phyloP scores from a whole-genome alignment of 2,329 filamentous ascomycete species.

The Fusarium setosum region DNA sequence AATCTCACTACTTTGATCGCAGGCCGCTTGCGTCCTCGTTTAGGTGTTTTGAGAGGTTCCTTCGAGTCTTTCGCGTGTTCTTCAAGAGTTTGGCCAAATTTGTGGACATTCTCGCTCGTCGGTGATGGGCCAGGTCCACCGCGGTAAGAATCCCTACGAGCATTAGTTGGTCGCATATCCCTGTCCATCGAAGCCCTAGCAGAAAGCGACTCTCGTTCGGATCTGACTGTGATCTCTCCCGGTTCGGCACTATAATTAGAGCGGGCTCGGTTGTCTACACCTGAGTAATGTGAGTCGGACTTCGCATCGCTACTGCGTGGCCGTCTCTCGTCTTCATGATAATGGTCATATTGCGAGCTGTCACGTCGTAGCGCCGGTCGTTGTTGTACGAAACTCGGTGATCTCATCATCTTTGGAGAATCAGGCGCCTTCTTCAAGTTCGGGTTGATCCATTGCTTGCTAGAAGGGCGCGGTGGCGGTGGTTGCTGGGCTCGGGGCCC shows the following conservation, averaged over 20 bases:
- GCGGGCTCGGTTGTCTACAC: conserved; percentile 50
- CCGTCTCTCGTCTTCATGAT: conserved; percentile 55
- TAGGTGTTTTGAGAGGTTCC: conserved; percentile 23
- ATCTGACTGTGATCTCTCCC: conserved; percentile 57
- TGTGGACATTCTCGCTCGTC: conserved; percentile 34
- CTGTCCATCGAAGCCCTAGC: conserved; percentile 41
- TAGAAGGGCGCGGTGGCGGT: conserved; percentile 59
- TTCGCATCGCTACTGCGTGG: conserved; percentile 67
- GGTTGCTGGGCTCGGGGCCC: conserved; percentile 65
- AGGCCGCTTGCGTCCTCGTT: conserved; percentile 43
- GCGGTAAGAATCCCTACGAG: conserved; percentile 31
- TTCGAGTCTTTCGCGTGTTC: conserved; percentile 21
- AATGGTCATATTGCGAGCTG: conserved; percentile 50
- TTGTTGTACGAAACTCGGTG: conserved; percentile 60
- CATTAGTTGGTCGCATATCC: conserved; percentile 28
- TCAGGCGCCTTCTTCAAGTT: conserved; percentile 63
- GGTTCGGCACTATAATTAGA: conserved; percentile 58
- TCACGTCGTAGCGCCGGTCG: conserved; percentile 53
- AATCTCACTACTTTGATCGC: conserved; percentile 51
- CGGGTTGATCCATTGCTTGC: conserved; percentile 71
- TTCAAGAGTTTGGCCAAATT: conserved; percentile 19
- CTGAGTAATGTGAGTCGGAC: conserved; percentile 51
- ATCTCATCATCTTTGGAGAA: conserved; percentile 63
- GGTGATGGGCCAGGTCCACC: conserved; percentile 36
- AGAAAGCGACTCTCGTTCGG: conserved; percentile 54